Evolutionary conservation across 1,284 basidiomycete species (phyloP).

Genomic region (Psilocybe mexicana): DNA sequence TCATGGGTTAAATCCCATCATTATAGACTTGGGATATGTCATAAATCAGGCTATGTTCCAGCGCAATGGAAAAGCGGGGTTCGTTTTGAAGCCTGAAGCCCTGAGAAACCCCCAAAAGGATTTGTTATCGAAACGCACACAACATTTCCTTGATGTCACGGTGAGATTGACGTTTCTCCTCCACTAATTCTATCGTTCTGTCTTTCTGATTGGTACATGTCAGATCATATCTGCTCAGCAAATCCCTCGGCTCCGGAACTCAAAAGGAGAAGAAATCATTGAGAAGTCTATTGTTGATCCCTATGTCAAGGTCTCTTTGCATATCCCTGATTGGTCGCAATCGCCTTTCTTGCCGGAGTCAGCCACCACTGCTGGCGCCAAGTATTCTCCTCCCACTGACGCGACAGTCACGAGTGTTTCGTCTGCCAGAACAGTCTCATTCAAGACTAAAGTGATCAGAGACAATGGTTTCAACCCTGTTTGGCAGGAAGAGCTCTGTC

Average conservation of each 20-base stretch:
- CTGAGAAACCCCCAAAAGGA: conserved; percentile 67
- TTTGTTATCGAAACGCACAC: conserved; percentile 52
- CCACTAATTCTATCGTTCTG: not conserved
- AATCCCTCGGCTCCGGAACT: conserved; percentile 76
- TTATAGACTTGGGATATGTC: conserved; percentile 79
- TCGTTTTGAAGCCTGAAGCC: conserved; percentile 87
- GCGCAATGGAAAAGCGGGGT: conserved; percentile 85
- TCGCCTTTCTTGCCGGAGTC: conserved; percentile 65
- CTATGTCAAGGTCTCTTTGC: conserved; percentile 34
- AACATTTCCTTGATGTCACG: conserved; percentile 64
- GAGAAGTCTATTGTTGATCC: conserved; percentile 46
- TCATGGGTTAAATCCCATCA: not conserved
- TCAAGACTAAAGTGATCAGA: conserved; percentile 60
- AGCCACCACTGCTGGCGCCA: conserved; percentile 25
- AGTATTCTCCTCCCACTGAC: conserved; percentile 28
- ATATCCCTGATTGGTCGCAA: conserved; percentile 48
- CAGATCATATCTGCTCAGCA: conserved; percentile 91
- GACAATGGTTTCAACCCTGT: conserved; percentile 88
- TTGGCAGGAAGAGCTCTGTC: conserved; percentile 70
- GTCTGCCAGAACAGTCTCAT: conserved; percentile 38
- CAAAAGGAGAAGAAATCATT: conserved; percentile 60
- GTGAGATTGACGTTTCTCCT: conserved; percentile 33
- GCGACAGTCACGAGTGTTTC: conserved; percentile 32
- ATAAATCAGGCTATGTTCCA: conserved; percentile 96
- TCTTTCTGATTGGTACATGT: not conserved